Evolutionary conservation across 345 rosid genomes (phyloP).

Genomic region (Moringa oleifera): DNA sequence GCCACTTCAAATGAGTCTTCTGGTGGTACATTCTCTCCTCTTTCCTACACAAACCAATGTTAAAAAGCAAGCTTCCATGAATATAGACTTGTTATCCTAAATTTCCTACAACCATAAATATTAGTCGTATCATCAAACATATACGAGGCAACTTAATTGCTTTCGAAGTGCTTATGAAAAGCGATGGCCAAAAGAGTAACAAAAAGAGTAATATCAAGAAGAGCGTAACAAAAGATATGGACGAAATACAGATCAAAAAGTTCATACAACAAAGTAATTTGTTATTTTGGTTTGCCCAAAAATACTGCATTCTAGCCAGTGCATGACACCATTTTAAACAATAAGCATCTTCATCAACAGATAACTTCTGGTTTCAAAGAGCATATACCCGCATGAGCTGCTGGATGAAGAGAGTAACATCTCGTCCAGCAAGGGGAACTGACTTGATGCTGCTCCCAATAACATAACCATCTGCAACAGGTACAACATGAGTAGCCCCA

Average conservation of each 20-base stretch:
- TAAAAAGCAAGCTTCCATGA: constrained; percentile 9
- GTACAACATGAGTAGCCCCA: constrained; percentile 73
- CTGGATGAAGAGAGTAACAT: constrained; percentile 67
- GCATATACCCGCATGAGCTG: constrained; percentile 75
- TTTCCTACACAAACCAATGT: constrained; percentile 45
- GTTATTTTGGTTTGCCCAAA: neutral
- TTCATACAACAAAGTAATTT: neutral
- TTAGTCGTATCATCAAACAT: neutral
- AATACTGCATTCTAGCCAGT: neutral
- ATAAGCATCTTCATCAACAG: constrained; percentile 1
- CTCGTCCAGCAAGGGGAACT: constrained; percentile 64
- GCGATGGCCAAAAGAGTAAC: neutral
- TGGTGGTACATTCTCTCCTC: constrained; percentile 77
- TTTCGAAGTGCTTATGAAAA: no score
- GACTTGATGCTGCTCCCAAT: constrained; percentile 84
- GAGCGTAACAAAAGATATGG: neutral
- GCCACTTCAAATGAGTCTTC: constrained; percentile 87
- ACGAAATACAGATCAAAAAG: neutral
- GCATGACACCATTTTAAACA: neutral
- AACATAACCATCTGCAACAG: constrained; percentile 85
- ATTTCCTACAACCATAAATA: neutral
- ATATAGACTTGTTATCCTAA: neutral
- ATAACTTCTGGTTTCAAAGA: neutral
- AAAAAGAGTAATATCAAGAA: neutral
- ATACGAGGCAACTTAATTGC: neutral